phyloP scores from a whole-genome alignment of 768 basidiomycete genomes.

The Tephrocybe rancida region DNA sequence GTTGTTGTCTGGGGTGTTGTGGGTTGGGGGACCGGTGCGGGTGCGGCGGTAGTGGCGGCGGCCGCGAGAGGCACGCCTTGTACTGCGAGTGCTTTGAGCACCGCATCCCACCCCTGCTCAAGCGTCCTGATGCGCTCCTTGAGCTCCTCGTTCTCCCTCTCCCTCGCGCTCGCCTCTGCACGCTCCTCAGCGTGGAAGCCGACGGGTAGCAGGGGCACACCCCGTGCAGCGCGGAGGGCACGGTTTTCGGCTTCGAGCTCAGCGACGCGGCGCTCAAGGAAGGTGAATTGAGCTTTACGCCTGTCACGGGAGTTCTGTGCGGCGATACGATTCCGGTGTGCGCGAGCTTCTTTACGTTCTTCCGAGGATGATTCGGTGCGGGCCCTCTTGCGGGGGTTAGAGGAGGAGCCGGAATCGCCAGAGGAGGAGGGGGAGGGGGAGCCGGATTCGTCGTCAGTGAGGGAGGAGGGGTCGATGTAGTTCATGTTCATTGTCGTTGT shows the following conservation, averaged over 20 bases:
- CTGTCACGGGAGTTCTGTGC: conserved; percentile 93
- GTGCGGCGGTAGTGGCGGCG: conserved; percentile 17
- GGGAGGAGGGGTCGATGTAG: too few species aligned
- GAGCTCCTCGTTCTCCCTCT: conserved; percentile 71
- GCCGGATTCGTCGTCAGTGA: not conserved
- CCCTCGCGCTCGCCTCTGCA: conserved; percentile 46
- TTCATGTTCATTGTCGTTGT: too few species aligned
- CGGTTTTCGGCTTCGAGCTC: conserved; percentile 88
- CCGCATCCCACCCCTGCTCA: conserved; percentile 81
- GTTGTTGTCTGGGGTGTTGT: conserved; percentile 25
- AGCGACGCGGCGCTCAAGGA: conserved; percentile 65
- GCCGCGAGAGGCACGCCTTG: conserved; percentile 60
- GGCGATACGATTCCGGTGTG: conserved; percentile 90
- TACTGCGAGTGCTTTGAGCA: conserved; percentile 71
- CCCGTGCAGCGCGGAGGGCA: conserved; percentile 60
- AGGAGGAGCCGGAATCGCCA: conserved; percentile 40
- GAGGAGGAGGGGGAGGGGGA: conserved; percentile 3
- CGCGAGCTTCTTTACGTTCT: conserved; percentile 85
- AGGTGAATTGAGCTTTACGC: conserved; percentile 79
- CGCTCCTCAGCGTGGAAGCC: conserved; percentile 30
- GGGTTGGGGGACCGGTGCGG: conserved; percentile 25
- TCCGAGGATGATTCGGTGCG: conserved; percentile 67
- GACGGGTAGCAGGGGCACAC: conserved; percentile 25
- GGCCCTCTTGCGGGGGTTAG: conserved; percentile 70
- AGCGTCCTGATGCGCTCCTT: conserved; percentile 77